Conservation (phyloP, 306 rosid species). For the Trifolium dubium region DNA sequence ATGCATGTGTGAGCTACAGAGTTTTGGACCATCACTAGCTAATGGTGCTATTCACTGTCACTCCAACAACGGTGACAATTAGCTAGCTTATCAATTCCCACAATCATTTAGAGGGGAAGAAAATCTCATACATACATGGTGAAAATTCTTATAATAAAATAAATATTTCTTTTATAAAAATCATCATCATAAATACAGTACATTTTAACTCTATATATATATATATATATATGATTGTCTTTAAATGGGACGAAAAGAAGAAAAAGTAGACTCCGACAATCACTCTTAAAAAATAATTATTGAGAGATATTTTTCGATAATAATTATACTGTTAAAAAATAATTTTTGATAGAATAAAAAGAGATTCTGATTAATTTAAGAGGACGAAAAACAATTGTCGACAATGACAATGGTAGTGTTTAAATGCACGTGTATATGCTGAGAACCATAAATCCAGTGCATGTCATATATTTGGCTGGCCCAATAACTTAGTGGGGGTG, state of each 20-base stretch:
- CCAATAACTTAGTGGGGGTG: slow-evolving; percentile 35
- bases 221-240: too few relatives aligned
- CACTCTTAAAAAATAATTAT: too few relatives aligned
- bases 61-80: not conserved
- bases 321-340: too few relatives aligned
- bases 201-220: too few relatives aligned
- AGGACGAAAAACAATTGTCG: too few relatives aligned
- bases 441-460: slow-evolving; percentile 20
- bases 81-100: not conserved
- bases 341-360: too few relatives aligned
- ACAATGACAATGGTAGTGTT: not conserved
- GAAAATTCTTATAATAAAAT: too few relatives aligned
- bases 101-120: not conserved
- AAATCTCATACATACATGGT: not conserved
- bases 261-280: too few relatives aligned
- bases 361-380: too few relatives aligned
- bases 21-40: slow-evolving; percentile 3
- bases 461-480: slow-evolving; percentile 40
- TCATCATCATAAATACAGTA: not conserved
- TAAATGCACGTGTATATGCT: slow-evolving; percentile 35
- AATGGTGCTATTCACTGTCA: not conserved
- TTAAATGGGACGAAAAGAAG: too few relatives aligned
- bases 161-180: too few relatives aligned
- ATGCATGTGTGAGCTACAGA: not conserved
- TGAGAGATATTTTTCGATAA: too few relatives aligned